Evolutionary conservation across 1,284 basidiomycete genomes (phyloP).

Genomic region (Cutaneotrichosporon mucoides): DNA sequence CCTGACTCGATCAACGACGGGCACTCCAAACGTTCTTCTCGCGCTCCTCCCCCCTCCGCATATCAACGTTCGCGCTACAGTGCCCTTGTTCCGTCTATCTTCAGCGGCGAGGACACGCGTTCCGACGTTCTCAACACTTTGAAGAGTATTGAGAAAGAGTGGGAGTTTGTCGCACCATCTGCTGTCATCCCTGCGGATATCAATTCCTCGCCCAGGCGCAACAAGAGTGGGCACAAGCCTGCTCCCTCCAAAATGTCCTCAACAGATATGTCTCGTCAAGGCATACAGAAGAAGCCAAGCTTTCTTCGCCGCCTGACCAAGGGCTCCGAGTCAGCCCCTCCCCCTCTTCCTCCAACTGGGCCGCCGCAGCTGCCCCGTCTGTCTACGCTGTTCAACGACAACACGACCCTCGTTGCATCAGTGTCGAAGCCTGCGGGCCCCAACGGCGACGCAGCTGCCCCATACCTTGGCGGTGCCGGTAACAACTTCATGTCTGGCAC

Average conservation of each 20-base stretch:
- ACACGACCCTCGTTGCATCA: not conserved
- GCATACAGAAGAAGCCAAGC: constrained; percentile 11
- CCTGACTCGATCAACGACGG: not conserved
- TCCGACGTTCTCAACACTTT: constrained; percentile 10
- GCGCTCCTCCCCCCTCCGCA: not conserved
- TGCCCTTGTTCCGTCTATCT: constrained; percentile 4
- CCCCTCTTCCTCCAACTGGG: not conserved
- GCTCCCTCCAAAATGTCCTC: constrained; percentile 8
- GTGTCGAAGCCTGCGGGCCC: not conserved
- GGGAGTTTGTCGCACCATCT: constrained; percentile 14
- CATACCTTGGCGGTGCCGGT: not conserved
- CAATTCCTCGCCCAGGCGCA: not conserved
- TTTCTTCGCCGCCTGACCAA: constrained; percentile 14
- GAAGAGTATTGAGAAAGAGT: constrained; percentile 12
- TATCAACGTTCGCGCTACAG: not conserved
- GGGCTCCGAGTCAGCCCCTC: not conserved
- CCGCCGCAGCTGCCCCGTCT: constrained; percentile 16
- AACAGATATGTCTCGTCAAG: constrained; percentile 4
- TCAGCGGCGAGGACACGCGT: constrained; percentile 15
- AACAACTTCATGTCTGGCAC: constrained; percentile 4
- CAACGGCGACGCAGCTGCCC: not conserved
- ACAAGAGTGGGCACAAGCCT: not conserved
- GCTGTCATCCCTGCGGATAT: not conserved
- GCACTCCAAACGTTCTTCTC: not conserved
- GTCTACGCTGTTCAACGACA: not conserved